phyloP scores from a whole-genome alignment of 2,329 filamentous ascomycete genomes.

The Pestalotiopsis sp. region DNA sequence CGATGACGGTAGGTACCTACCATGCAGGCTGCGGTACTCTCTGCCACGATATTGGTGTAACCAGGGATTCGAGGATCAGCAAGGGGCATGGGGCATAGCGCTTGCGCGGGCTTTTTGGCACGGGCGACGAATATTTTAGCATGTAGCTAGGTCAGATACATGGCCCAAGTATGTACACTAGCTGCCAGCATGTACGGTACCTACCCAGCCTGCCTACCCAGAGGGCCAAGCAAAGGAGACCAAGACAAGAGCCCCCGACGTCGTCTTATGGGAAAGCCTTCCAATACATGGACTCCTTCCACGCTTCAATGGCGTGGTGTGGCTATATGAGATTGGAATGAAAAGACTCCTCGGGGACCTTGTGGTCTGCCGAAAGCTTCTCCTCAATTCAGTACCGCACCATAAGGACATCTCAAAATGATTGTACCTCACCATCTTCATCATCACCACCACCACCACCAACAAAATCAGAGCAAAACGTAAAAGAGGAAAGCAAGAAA shows the following conservation, averaged over 20 bases:
- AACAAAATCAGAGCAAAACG: neutral
- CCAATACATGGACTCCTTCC: conserved; percentile 10
- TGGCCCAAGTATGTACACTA: neutral
- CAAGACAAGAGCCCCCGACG: neutral
- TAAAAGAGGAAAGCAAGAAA: neutral
- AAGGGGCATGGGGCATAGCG: conserved; percentile 2
- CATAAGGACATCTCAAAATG: neutral
- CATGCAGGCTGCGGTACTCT: neutral
- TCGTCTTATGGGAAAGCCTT: conserved; percentile 11
- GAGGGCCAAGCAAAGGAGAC: neutral
- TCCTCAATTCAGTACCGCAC: neutral
- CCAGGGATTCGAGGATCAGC: conserved; percentile 1
- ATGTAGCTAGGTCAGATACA: no score
- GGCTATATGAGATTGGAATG: conserved; percentile 9
- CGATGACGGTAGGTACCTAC: neutral
- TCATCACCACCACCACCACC: neutral
- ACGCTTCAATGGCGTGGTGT: neutral
- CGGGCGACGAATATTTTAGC: neutral
- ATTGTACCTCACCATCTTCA: neutral
- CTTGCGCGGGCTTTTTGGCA: neutral
- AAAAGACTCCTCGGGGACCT: neutral
- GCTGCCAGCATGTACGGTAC: neutral
- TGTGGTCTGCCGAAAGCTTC: neutral
- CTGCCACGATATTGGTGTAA: neutral
- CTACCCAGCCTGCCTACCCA: neutral